Evolutionary conservation across 2,329 filamentous ascomycete species (phyloP).

Genomic region (Dryadomyces quercus-mongolicae): DNA sequence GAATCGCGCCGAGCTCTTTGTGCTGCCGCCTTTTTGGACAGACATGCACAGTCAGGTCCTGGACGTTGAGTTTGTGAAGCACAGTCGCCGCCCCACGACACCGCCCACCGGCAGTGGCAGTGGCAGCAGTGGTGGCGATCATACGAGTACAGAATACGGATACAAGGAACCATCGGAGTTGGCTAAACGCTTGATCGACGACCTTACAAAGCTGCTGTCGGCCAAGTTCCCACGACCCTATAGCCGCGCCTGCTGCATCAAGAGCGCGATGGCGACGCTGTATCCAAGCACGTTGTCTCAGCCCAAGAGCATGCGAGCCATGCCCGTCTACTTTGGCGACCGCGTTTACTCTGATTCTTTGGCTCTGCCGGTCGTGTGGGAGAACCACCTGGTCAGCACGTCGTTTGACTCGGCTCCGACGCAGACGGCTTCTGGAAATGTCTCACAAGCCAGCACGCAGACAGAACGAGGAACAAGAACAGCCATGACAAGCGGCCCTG

Average conservation of each 20-base stretch:
- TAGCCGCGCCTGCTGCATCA: slow-evolving; percentile 27
- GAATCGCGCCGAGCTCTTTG: slow-evolving; percentile 34
- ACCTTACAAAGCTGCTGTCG: slow-evolving; percentile 30
- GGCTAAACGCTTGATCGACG: slow-evolving; percentile 28
- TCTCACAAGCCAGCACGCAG: slow-evolving; percentile 4
- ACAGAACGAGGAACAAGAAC: slow-evolving; percentile 9
- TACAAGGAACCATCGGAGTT: slow-evolving; percentile 23
- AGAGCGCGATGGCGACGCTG: slow-evolving; percentile 30
- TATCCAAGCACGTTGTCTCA: slow-evolving; percentile 23
- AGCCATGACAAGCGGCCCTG: slow-evolving; percentile 12
- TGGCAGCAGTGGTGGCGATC: no score
- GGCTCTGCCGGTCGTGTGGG: slow-evolving; percentile 39
- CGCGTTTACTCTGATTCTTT: slow-evolving; percentile 31
- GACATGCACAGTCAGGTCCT: slow-evolving; percentile 37
- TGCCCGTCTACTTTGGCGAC: slow-evolving; percentile 37
- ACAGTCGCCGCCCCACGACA: slow-evolving; percentile 22
- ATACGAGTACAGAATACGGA: neutral
- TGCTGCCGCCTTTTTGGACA: slow-evolving; percentile 44
- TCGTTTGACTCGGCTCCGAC: slow-evolving; percentile 25
- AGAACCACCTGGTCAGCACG: slow-evolving; percentile 21
- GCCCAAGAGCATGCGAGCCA: slow-evolving; percentile 24
- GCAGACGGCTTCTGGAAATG: neutral
- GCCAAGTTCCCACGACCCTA: slow-evolving; percentile 21
- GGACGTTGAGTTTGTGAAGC: slow-evolving; percentile 28
- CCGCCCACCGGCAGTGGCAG: slow-evolving; percentile 28